These are phyloP conservation scores for Ramaria rubella DNA, from an alignment of 768 basidiomycete species.

Conservation along the genomic window DNA sequence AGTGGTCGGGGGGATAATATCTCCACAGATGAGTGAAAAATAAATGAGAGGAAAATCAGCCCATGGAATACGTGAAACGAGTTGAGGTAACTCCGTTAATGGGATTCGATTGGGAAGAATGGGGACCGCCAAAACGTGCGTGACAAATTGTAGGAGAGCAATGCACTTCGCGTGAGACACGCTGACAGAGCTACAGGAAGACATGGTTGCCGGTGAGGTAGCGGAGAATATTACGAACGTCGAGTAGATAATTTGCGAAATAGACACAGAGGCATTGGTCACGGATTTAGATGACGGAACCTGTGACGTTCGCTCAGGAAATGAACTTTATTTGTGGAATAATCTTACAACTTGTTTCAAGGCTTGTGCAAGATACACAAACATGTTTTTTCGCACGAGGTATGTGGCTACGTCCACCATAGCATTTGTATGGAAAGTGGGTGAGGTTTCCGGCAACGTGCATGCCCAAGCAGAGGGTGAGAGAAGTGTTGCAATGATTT, in stretches of 20 bases:
- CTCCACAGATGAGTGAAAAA: slow-evolving; percentile 19
- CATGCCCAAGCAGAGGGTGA: slow-evolving; percentile 12
- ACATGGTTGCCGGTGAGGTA: not conserved
- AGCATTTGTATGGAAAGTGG: not conserved
- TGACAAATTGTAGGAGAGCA: slow-evolving; percentile 38
- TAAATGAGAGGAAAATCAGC: slow-evolving; percentile 46
- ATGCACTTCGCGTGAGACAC: slow-evolving; percentile 14
- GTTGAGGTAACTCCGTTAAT: slow-evolving; percentile 49
- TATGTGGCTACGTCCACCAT: slow-evolving; percentile 33
- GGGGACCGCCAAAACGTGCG: slow-evolving; percentile 62
- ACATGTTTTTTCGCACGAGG: slow-evolving; percentile 42
- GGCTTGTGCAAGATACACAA: slow-evolving; percentile 35
- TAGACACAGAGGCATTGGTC: not conserved
- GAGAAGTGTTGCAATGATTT: slow-evolving; percentile 44
- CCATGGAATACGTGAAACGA: slow-evolving; percentile 40
- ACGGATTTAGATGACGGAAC: not conserved
- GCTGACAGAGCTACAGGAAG: not conserved
- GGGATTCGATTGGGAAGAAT: slow-evolving; percentile 73
- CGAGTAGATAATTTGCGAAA: slow-evolving; percentile 2
- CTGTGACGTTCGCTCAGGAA: not conserved
- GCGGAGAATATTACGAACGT: slow-evolving; percentile 30
- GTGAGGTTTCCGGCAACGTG: not conserved
- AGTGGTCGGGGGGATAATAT: slow-evolving; percentile 12
- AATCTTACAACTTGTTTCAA: slow-evolving; percentile 46
- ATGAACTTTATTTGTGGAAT: not conserved